phyloP scores from a whole-genome alignment of 2,329 filamentous ascomycete genomes.

The Aspergillus pseudoterreus region DNA sequence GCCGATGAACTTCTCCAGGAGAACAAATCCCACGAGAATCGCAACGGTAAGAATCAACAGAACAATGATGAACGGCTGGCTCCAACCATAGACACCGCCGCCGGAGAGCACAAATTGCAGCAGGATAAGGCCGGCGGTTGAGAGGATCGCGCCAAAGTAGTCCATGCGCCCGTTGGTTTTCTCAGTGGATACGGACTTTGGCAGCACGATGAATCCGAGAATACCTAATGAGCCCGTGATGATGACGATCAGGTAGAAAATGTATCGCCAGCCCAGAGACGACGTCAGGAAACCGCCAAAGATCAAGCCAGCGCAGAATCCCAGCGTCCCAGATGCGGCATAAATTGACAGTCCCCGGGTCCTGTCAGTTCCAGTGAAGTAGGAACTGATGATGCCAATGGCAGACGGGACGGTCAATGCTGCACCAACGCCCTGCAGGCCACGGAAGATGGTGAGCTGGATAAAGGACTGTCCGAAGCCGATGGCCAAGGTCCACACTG shows the following conservation, averaged over 20 bases:
- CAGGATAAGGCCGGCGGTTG: constrained; percentile 42
- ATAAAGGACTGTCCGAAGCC: constrained; percentile 43
- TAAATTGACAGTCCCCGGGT: constrained; percentile 40
- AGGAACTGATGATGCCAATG: constrained; percentile 45
- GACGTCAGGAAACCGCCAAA: constrained; percentile 39
- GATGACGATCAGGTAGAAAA: constrained; percentile 35
- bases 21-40: constrained; percentile 37
- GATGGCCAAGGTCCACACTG: constrained; percentile 34
- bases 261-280: constrained; percentile 38
- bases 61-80: constrained; percentile 43
- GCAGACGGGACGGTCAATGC: constrained; percentile 48
- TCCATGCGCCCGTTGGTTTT: constrained; percentile 37
- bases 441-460: constrained; percentile 36
- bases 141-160: constrained; percentile 40
- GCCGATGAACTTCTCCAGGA: constrained; percentile 42
- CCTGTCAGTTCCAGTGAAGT: constrained; percentile 37
- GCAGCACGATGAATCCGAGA: constrained; percentile 35
- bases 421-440: constrained; percentile 45
- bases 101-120: constrained; percentile 45
- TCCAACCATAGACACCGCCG: constrained; percentile 47
- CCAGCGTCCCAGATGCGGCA: constrained; percentile 37
- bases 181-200: constrained; percentile 34
- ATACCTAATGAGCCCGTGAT: constrained; percentile 29
- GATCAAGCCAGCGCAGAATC: constrained; percentile 40
- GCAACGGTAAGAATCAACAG: constrained; percentile 37